Evolutionary conservation across 208 protist species (phyloP).

Genomic region (Crithidia acanthocephali): DNA sequence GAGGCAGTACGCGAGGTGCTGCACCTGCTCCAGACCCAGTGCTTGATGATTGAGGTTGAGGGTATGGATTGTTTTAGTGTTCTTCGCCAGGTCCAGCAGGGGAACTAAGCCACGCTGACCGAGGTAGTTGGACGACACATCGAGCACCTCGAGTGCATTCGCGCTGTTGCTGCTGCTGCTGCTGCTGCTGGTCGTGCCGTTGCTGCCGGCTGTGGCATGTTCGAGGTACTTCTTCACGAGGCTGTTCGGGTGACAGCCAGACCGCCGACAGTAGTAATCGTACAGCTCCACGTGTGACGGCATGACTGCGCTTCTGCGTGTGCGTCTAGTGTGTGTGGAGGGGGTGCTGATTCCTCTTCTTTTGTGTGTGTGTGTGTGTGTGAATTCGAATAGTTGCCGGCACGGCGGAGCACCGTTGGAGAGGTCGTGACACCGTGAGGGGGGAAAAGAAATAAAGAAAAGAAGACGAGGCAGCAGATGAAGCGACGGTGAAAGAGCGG

Average conservation of each 20-base stretch:
- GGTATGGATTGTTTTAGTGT: constrained; percentile 67
- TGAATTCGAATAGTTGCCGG: too few species aligned
- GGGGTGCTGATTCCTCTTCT: too few species aligned
- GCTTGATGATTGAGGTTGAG: constrained; percentile 81
- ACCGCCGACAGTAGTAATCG: constrained; percentile 80
- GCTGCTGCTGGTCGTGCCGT: too few species aligned
- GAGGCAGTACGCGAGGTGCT: constrained; percentile 84
- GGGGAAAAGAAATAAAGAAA: too few species aligned
- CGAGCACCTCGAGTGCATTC: constrained; percentile 48
- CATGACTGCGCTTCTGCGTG: constrained; percentile 28
- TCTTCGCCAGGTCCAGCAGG: constrained; percentile 84
- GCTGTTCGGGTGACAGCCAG: constrained; percentile 76
- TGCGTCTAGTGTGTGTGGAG: too few species aligned
- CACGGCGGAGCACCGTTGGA: too few species aligned
- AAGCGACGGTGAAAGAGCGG: too few species aligned
- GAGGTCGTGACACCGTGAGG: too few species aligned
- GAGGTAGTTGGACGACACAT: constrained; percentile 85
- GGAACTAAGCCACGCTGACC: constrained; percentile 82
- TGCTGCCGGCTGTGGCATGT: constrained; percentile 13
- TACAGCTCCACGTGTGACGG: constrained; percentile 83
- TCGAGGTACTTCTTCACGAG: constrained; percentile 55
- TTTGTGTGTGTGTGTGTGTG: too few species aligned
- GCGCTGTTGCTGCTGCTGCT: not conserved
- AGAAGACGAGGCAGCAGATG: too few species aligned
- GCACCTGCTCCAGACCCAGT: constrained; percentile 70